These are phyloP conservation scores for Emericellopsis atlantica DNA, from an alignment of 2,329 filamentous ascomycete species.

Conservation along the genomic window DNA sequence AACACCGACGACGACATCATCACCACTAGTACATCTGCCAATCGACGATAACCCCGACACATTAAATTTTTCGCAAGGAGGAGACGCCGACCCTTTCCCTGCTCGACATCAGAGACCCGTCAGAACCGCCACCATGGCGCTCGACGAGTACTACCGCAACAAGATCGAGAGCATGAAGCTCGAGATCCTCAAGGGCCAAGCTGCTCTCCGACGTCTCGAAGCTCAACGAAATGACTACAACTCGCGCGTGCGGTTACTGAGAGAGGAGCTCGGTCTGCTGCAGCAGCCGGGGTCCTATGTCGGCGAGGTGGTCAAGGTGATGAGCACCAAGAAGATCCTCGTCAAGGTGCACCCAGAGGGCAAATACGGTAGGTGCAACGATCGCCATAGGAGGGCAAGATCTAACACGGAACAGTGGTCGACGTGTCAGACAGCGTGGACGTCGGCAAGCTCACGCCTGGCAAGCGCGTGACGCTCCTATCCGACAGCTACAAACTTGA, in stretches of 20 bases:
- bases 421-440: conserved; percentile 93
- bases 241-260: conserved; percentile 83
- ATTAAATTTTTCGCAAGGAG: neutral
- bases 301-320: conserved; percentile 99
- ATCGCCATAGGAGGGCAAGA: neutral
- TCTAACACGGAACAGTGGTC: conserved; percentile 51
- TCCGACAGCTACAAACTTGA: conserved; percentile 98
- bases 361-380: conserved; percentile 76
- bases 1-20: conserved; percentile 1
- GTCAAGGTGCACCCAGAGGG: conserved; percentile 99
- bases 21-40: conserved; percentile 5
- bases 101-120: neutral
- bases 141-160: conserved; percentile 98
- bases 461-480: conserved; percentile 92
- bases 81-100: neutral
- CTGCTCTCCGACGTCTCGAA: conserved; percentile 85
- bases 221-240: conserved; percentile 99
- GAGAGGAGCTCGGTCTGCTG: conserved; percentile 88
- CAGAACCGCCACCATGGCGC: conserved; percentile 61
- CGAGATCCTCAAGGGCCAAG: conserved; percentile 98
- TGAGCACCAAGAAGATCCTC: conserved; percentile 98
- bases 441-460: conserved; percentile 86
- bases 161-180: conserved; percentile 99
- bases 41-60: neutral
- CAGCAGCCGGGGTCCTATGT: conserved; percentile 98